Percentiles rank a stretch among this genome's conserved stretches.
These are phyloP conservation scores for Zea luxurians DNA, from an alignment of 176 grass and related monocot genomes.

Conservation along the genomic window DNA sequence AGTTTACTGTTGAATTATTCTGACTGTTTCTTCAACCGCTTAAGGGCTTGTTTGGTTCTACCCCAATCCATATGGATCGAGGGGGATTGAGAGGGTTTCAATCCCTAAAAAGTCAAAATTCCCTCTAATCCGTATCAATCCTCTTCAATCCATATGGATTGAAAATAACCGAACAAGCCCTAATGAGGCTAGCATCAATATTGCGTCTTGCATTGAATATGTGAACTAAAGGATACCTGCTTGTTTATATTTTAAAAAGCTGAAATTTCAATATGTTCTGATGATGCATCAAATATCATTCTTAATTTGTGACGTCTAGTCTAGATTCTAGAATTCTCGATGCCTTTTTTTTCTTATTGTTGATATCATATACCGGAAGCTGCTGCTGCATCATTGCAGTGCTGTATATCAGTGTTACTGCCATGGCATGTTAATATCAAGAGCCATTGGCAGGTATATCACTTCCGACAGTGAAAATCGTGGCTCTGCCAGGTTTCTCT, in stretches of 20 bases:
- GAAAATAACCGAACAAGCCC: too few species aligned
- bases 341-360: background rate
- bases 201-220: background rate
- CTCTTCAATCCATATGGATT: too few species aligned
- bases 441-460: conserved; percentile 58
- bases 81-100: too few species aligned
- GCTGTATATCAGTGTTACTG: conserved; percentile 51
- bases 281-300: background rate
- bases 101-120: too few species aligned
- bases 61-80: too few species aligned
- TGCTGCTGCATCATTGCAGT: conserved; percentile 38
- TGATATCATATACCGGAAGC: conserved; percentile 54
- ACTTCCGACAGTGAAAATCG: conserved; percentile 69
- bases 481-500: conserved; percentile 91
- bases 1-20: background rate
- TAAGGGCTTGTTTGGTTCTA: too few species aligned
- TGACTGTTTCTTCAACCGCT: conserved; percentile 19
- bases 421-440: conserved; percentile 73
- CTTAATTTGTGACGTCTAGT: background rate
- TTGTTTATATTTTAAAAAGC: background rate
- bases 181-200: conserved; percentile 18
- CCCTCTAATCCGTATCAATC: too few species aligned
- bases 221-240: background rate
- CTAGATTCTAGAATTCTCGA: background rate
- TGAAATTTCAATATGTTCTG: background rate